Percentiles rank a stretch among this genome's conserved stretches.
Conservation (phyloP, 78 protist species). For the Tieghemostelium lacteum region DNA sequence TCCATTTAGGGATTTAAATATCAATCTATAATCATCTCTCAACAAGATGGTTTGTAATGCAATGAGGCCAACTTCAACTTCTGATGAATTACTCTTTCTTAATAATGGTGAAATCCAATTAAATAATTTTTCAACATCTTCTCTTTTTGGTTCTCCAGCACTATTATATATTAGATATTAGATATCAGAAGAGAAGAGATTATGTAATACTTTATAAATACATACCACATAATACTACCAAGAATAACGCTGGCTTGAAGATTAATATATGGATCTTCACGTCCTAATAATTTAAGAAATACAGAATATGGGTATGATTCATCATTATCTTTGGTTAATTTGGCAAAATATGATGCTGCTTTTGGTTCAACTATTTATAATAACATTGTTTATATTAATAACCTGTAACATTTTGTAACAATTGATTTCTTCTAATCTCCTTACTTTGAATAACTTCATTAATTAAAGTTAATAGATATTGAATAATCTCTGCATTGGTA, state of each 20-base stretch:
- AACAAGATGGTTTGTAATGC: constrained; percentile 53
- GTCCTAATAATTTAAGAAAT: constrained; percentile 35
- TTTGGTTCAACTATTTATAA: constrained; percentile 49
- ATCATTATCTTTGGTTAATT: constrained; percentile 5
- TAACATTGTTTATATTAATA: not conserved
- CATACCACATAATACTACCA: constrained; percentile 63
- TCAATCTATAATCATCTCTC: constrained; percentile 51
- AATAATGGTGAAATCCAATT: constrained; percentile 65
- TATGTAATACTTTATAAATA: not conserved
- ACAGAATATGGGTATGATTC: constrained; percentile 55
- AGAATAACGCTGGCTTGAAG: constrained; percentile 41
- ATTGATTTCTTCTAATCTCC: not conserved
- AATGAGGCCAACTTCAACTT: constrained; percentile 75
- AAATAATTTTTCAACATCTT: constrained; percentile 60
- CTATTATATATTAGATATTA: not conserved
- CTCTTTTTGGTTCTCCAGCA: constrained; percentile 49
- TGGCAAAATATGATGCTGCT: constrained; percentile 42
- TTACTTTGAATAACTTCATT: constrained; percentile 73
- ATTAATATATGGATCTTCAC: constrained; percentile 76
- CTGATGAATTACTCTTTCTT: constrained; percentile 30
- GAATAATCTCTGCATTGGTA: constrained; percentile 65
- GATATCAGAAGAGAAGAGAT: not conserved
- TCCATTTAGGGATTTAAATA: constrained; percentile 29
- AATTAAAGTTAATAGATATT: constrained; percentile 66
- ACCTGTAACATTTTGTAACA: not conserved